phyloP scores from a whole-genome alignment of 768 basidiomycete genomes.

The Termitomyces sp. region DNA sequence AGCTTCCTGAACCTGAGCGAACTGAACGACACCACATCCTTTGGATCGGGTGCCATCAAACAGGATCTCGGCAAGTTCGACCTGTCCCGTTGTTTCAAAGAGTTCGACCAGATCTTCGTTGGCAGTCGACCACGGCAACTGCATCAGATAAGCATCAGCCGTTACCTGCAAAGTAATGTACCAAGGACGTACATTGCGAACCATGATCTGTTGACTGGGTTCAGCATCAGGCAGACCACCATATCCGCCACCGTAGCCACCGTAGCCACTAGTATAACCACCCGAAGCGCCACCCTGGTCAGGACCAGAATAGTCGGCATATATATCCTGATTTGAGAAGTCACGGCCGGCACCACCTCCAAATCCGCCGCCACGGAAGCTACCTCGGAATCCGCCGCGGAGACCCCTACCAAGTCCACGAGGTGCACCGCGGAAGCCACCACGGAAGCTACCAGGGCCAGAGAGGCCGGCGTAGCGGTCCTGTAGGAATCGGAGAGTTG shows the following conservation, averaged over 20 bases:
- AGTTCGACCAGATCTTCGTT: conserved; percentile 98
- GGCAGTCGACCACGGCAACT: conserved; percentile 99
- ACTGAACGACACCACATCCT: conserved; percentile 95
- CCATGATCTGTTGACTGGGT: conserved; percentile 96
- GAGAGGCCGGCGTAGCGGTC: conserved; percentile 87
- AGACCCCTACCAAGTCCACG: conserved; percentile 27
- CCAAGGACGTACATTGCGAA: conserved; percentile 81
- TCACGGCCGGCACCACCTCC: conserved; percentile 58
- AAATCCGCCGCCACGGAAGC: conserved; percentile 48
- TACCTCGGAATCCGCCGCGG: conserved; percentile 44
- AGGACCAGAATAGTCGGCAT: conserved; percentile 90
- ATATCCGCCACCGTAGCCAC: conserved; percentile 25
- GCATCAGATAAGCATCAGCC: not conserved
- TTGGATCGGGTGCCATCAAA: conserved; percentile 91
- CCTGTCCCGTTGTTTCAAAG: conserved; percentile 96
- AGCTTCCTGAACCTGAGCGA: conserved; percentile 80
- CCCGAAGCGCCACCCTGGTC: conserved; percentile 54
- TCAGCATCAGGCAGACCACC: conserved; percentile 50
- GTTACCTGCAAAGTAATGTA: not conserved
- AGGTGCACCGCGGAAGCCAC: conserved; percentile 38
- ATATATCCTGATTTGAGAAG: conserved; percentile 85
- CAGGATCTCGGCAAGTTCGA: conserved; percentile 91
- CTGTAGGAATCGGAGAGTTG: conserved; percentile 26
- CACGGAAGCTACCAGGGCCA: conserved; percentile 60
- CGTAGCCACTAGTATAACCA: conserved; percentile 24